These are phyloP conservation scores for Hygrocybe coccinea DNA, from an alignment of 768 basidiomycete genomes.

Conservation along the genomic window DNA sequence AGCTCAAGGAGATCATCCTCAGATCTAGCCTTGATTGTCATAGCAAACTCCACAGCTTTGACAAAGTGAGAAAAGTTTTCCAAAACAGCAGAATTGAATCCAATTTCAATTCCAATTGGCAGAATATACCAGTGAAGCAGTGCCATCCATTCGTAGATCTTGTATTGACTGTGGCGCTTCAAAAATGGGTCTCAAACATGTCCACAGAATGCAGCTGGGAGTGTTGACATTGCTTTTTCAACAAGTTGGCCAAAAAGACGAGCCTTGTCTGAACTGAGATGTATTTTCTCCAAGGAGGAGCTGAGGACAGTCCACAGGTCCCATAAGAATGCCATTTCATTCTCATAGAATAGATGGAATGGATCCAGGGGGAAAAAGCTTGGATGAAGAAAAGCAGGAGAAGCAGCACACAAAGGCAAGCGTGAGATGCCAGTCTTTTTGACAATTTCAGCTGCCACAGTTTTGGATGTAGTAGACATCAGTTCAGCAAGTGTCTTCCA, in stretches of 20 bases:
- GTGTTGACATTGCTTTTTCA: conserved; percentile 20
- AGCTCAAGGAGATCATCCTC: conserved; percentile 18
- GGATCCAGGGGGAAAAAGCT: conserved; percentile 33
- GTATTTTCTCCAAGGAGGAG: conserved; percentile 14
- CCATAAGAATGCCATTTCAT: conserved; percentile 26
- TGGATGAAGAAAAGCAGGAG: conserved; percentile 29
- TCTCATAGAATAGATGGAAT: conserved; percentile 36
- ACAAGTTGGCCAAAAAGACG: conserved; percentile 20
- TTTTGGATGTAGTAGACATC: conserved; percentile 11
- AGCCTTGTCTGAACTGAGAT: conserved; percentile 16
- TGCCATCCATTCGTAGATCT: conserved; percentile 35
- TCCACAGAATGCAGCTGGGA: conserved; percentile 32
- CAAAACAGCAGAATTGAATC: conserved; percentile 19
- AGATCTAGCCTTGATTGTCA: conserved; percentile 21
- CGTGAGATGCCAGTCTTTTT: conserved; percentile 21
- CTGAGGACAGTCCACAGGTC: conserved; percentile 26
- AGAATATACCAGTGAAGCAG: conserved; percentile 34
- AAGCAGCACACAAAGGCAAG: conserved; percentile 27
- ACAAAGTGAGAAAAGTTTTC: conserved; percentile 27
- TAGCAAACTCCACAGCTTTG: conserved; percentile 26
- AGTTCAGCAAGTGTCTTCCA: conserved; percentile 22
- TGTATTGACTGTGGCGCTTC: conserved; percentile 35
- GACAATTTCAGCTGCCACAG: conserved; percentile 16
- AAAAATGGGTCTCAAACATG: conserved; percentile 26
- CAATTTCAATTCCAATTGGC: conserved; percentile 30